Evolutionary conservation across 192 early-diverging fungal genomes (phyloP).

Genomic region (Gamsiella multidivaricata): DNA sequence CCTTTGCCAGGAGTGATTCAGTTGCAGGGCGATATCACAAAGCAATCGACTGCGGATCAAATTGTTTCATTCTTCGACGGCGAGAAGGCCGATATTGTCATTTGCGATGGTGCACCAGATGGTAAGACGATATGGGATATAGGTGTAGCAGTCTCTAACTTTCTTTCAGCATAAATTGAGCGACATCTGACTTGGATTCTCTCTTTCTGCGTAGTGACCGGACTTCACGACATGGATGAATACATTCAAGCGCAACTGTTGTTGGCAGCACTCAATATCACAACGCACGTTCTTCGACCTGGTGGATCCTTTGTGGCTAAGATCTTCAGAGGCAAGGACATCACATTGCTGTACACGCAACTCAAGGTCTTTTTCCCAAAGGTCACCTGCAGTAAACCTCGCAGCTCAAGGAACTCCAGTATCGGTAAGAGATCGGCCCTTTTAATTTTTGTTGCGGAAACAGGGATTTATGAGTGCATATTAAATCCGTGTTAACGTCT

Average conservation of each 20-base stretch:
- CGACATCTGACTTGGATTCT: too few relatives aligned
- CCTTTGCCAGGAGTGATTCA: constrained; percentile 93
- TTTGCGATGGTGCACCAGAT: constrained; percentile 96
- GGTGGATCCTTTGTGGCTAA: constrained; percentile 98
- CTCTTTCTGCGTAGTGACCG: constrained; percentile 77
- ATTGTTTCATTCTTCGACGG: constrained; percentile 93
- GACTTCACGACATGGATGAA: constrained; percentile 98
- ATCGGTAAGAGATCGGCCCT: constrained; percentile 64
- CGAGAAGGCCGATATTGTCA: constrained; percentile 88
- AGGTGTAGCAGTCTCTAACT: too few relatives aligned
- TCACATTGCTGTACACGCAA: constrained; percentile 90
- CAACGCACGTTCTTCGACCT: constrained; percentile 88
- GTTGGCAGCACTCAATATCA: constrained; percentile 96
- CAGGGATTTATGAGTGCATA: too few relatives aligned
- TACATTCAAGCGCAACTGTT: constrained; percentile 98
- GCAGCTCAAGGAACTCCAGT: constrained; percentile 92
- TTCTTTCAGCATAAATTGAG: too few relatives aligned
- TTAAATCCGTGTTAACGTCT: too few relatives aligned
- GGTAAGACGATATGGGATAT: constrained; percentile 57
- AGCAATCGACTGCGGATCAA: constrained; percentile 89
- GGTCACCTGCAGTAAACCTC: constrained; percentile 93
- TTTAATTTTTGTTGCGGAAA: too few relatives aligned
- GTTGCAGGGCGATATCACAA: constrained; percentile 98
- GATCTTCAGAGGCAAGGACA: constrained; percentile 96
- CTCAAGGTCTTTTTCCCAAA: constrained; percentile 91